Conservation (phyloP, 2,329 filamentous ascomycete species). For the Monosporascus sp. region DNA sequence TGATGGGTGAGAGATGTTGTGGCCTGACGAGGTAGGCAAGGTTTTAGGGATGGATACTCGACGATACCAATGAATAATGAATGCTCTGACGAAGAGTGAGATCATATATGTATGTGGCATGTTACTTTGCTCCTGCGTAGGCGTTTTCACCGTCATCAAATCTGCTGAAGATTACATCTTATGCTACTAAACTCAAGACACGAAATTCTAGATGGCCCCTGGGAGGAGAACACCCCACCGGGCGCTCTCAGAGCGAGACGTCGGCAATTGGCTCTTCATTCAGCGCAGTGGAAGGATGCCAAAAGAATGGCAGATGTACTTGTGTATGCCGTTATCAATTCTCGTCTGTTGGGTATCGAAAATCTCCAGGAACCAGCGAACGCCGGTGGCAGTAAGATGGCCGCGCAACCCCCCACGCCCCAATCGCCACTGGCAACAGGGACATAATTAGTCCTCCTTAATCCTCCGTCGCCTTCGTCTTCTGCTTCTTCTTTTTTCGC, state of each 20-base stretch:
- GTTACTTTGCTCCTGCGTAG: too few species aligned
- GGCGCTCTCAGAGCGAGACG: too few species aligned
- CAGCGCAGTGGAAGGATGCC: too few species aligned
- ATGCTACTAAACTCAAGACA: too few species aligned
- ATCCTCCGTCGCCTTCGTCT: conserved; percentile 41
- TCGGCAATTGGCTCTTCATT: too few species aligned
- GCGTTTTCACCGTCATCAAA: too few species aligned
- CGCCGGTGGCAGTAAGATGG: neutral
- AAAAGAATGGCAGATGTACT: too few species aligned
- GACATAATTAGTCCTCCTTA: neutral
- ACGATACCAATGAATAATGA: conserved; percentile 3
- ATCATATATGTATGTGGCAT: too few species aligned
- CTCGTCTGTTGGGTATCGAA: neutral
- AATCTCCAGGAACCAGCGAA: neutral
- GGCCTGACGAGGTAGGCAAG: neutral
- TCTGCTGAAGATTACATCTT: too few species aligned
- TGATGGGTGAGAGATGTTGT: conserved; percentile 30
- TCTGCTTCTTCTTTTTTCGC: conserved; percentile 60
- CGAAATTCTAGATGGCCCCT: too few species aligned
- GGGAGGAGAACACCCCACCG: too few species aligned
- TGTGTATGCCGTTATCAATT: neutral
- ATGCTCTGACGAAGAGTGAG: neutral
- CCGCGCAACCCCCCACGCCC: neutral
- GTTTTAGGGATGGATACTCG: neutral
- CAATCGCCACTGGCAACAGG: neutral